phyloP scores from a whole-genome alignment of 23 red algal genomes.

The Gracilariopsis chorda region DNA sequence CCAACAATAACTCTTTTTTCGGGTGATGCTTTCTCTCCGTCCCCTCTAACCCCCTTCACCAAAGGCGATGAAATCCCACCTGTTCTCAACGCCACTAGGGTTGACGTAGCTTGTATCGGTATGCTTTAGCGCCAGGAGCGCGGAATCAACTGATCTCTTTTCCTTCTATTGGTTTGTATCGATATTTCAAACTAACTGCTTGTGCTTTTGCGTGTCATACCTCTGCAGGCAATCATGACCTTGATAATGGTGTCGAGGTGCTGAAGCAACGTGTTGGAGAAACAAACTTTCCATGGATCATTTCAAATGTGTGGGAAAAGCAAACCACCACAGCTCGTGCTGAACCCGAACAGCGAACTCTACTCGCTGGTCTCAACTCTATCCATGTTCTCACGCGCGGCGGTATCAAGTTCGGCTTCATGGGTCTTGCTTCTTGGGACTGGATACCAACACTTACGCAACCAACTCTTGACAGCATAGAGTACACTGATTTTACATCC shows the following conservation, averaged over 20 bases:
- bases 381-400: background rate
- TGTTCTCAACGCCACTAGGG: constrained; percentile 29
- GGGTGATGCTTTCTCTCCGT: constrained; percentile 63
- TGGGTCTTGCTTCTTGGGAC: constrained; percentile 55
- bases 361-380: background rate
- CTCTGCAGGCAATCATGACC: constrained; percentile 53
- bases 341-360: background rate
- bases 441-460: constrained; percentile 18
- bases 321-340: background rate
- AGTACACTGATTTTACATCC: constrained; percentile 5
- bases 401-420: constrained; percentile 46
- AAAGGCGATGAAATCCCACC: constrained; percentile 55
- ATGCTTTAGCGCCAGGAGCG: constrained; percentile 3
- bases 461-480: background rate
- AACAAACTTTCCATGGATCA: constrained; percentile 58
- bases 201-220: background rate
- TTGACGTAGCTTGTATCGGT: constrained; percentile 57
- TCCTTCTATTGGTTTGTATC: background rate
- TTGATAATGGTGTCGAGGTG: constrained; percentile 35
- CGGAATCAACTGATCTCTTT: background rate
- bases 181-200: background rate
- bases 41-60: constrained; percentile 27
- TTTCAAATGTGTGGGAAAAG: constrained; percentile 33
- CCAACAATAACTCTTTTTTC: constrained; percentile 31
- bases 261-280: constrained; percentile 20